Evolutionary conservation across 345 rosid genomes (phyloP).

Genomic region (Dipteronia dyeriana): DNA sequence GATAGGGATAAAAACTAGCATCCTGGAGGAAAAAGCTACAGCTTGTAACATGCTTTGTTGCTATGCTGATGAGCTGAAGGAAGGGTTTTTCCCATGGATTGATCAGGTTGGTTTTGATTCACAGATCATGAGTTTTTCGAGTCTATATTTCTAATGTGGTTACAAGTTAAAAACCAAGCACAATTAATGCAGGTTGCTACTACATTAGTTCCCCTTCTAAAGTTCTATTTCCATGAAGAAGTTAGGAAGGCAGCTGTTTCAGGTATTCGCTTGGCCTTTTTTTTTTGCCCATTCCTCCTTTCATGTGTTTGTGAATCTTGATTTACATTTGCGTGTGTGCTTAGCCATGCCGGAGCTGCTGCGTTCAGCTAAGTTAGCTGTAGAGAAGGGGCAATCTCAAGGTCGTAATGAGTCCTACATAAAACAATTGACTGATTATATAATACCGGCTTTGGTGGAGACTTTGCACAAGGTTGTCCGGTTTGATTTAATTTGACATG

Average conservation of each 20-base stretch:
- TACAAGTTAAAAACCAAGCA: not conserved
- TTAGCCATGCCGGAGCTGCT: constrained; percentile 74
- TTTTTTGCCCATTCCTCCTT: constrained; percentile 12
- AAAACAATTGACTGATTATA: constrained; percentile 63
- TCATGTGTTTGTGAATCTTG: constrained; percentile 10
- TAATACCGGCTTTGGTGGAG: constrained; percentile 66
- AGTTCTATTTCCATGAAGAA: constrained; percentile 76
- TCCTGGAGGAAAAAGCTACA: constrained; percentile 68
- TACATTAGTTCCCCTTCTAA: constrained; percentile 68
- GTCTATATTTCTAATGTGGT: constrained; percentile 11
- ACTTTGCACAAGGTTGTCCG: constrained; percentile 62
- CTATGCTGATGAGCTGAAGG: constrained; percentile 68
- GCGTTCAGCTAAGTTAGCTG: constrained; percentile 62
- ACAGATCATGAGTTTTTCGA: not conserved
- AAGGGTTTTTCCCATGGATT: constrained; percentile 64
- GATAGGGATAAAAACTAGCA: constrained; percentile 62
- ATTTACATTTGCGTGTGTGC: not conserved
- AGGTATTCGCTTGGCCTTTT: constrained; percentile 38
- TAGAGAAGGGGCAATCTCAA: constrained; percentile 63
- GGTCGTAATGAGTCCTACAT: constrained; percentile 63
- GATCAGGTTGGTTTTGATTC: constrained; percentile 38
- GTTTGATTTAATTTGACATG: constrained; percentile 1
- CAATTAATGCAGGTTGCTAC: constrained; percentile 54
- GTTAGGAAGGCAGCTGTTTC: constrained; percentile 84
- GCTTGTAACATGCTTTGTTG: constrained; percentile 71